Percentiles rank a stretch among this genome's conserved stretches.
Conservation (phyloP, 768 basidiomycete species). For the Leccinum variicolor region DNA sequence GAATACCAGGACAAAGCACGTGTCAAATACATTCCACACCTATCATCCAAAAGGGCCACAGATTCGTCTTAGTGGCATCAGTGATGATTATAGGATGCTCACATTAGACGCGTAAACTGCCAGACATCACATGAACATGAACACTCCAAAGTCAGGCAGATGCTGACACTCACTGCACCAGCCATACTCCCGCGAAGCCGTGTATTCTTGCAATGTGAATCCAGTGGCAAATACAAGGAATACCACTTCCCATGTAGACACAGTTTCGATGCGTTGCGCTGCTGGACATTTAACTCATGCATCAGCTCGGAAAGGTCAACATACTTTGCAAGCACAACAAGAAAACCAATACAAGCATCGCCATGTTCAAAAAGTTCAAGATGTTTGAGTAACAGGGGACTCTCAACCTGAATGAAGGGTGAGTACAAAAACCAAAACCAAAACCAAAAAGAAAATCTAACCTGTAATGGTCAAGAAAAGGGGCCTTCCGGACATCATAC, state of each 20-base stretch:
- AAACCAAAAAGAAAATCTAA: slow-evolving; percentile 17
- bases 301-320: slow-evolving; percentile 22
- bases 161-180: slow-evolving; percentile 70
- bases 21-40: slow-evolving; percentile 93
- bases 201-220: slow-evolving; percentile 85
- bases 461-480: slow-evolving; percentile 85
- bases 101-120: slow-evolving; percentile 84
- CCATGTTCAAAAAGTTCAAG: slow-evolving; percentile 78
- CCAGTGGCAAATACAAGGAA: slow-evolving; percentile 78
- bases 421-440: neutral
- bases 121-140: neutral
- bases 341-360: slow-evolving; percentile 63
- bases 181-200: slow-evolving; percentile 81
- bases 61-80: neutral
- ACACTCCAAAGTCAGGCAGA: neutral
- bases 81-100: slow-evolving; percentile 8
- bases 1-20: slow-evolving; percentile 68
- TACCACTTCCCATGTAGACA: slow-evolving; percentile 62
- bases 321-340: slow-evolving; percentile 71
- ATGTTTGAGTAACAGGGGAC: slow-evolving; percentile 79
- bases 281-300: slow-evolving; percentile 5
- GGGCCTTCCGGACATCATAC: slow-evolving; percentile 63
- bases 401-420: slow-evolving; percentile 49
- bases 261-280: slow-evolving; percentile 54
- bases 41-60: slow-evolving; percentile 27